These are phyloP conservation scores for Cryoendolithus antarcticus DNA, from an alignment of 2,329 filamentous ascomycete genomes.

Conservation along the genomic window DNA sequence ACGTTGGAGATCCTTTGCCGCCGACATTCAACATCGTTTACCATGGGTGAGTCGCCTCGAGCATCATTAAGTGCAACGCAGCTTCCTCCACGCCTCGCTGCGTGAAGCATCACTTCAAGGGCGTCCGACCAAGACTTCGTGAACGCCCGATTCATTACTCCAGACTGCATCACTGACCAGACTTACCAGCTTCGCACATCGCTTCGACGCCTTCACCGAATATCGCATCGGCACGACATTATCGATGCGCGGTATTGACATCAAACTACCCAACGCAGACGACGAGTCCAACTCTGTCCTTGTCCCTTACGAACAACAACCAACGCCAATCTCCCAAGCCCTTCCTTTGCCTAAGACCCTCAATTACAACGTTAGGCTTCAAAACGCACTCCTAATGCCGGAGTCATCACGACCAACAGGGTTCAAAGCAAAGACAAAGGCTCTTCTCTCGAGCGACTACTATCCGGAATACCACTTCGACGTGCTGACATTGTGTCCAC, in stretches of 20 bases:
- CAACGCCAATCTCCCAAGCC: neutral
- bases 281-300: neutral
- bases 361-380: constrained; percentile 2
- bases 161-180: no score
- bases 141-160: no score
- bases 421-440: constrained; percentile 13
- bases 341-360: neutral
- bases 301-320: constrained; percentile 5
- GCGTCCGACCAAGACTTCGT: no score
- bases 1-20: constrained; percentile 4
- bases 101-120: no score
- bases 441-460: constrained; percentile 10
- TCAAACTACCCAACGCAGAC: constrained; percentile 1
- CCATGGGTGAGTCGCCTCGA: neutral
- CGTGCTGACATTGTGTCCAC: constrained; percentile 1
- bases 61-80: no score
- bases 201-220: constrained; percentile 2
- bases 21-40: constrained; percentile 2
- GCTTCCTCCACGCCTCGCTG: no score
- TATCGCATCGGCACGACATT: constrained; percentile 3
- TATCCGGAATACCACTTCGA: constrained; percentile 12
- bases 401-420: constrained; percentile 10
- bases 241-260: constrained; percentile 5
- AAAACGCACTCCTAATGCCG: constrained; percentile 12
- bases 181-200: neutral